Evolutionary conservation across 2,329 filamentous ascomycete species (phyloP), one percentile per base, ranked within the genome.

Genomic region (Neodidymelliopsis sp.): DNA sequence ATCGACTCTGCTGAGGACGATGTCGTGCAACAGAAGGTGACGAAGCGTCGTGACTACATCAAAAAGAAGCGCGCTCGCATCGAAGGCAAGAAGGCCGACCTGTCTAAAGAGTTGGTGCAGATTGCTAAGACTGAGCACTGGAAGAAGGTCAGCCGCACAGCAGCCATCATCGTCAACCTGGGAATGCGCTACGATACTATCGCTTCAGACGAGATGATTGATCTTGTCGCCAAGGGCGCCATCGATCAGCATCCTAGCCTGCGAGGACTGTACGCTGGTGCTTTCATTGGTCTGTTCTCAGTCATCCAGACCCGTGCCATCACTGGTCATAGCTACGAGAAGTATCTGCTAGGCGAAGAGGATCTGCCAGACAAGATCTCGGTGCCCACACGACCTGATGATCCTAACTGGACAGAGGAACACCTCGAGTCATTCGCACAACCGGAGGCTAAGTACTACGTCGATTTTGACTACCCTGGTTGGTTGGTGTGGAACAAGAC

Each of bases 401-500:
- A 96, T 60, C 81, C 86, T 0, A 78, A 83, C 7, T 96, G 90
- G 81, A 99, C 94, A 0, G 73, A 86, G 44, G 83, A 86, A 18
- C 96, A 91, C 66, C 79, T 99, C 0, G 81, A 85, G 2, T 82
- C 84, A 16, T 99, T 99, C 70, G 85, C 86, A 8, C 81, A 88
- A 36, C 86, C 88, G 5, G 86, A 86, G 23, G 87, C 90, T 0
- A 86, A 96, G 56, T 96, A 95, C 71, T 95, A 92, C 69, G 85
- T 97, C 34, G 94, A 99, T 67, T 84, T 86, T 44, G 93, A 97
- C 68, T 89, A 95, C 68, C 91, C 93, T 4, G 94, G 94, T 23
- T 99, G 95, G 95, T 81, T 99, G 13, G 91, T 96, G 0, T 99
- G 94, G 94, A 89, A 88, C 41, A 90, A 94, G 72, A 85, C 82